A percentile compares a stretch with the other conserved stretches of the same genome.
Conservation (phyloP, 805 yeast genomes). For the Kazachstania viticola region DNA sequence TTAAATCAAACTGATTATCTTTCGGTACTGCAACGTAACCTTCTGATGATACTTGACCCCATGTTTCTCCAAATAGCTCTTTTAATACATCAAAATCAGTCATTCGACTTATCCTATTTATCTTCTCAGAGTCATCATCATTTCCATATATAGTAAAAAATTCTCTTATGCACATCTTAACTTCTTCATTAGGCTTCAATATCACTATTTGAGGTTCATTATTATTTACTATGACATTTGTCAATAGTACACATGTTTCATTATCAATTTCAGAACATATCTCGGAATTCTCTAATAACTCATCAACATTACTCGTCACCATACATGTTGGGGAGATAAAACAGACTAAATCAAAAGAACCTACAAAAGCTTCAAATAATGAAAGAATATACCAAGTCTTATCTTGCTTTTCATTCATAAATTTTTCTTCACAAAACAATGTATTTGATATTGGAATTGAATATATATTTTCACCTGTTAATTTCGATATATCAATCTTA, state of each 20-base stretch:
- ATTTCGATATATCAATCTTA: slow-evolving; percentile 8
- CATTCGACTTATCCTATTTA: slow-evolving; percentile 7
- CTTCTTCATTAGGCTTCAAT: slow-evolving; percentile 21
- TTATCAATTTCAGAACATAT: slow-evolving; percentile 24
- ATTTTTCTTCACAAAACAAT: background rate
- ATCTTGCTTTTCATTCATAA: background rate
- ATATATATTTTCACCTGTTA: slow-evolving; percentile 4
- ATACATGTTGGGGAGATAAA: slow-evolving; percentile 23
- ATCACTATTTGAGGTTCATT: slow-evolving; percentile 14
- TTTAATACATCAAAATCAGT: slow-evolving; percentile 16
- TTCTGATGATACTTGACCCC: slow-evolving; percentile 21
- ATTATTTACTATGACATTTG: slow-evolving; percentile 10
- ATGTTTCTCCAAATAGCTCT: slow-evolving; percentile 22
- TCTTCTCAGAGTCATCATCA: slow-evolving; percentile 9
- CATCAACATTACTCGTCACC: slow-evolving; percentile 22
- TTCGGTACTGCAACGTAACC: slow-evolving; percentile 8
- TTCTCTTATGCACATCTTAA: slow-evolving; percentile 24
- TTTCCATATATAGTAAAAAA: slow-evolving; percentile 23
- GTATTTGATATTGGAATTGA: slow-evolving; percentile 3
- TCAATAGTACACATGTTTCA: slow-evolving; percentile 25
- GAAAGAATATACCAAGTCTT: slow-evolving; percentile 11
- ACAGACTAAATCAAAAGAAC: slow-evolving; percentile 20
- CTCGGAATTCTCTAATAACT: slow-evolving; percentile 16
- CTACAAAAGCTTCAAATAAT: slow-evolving; percentile 14
- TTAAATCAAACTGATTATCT: slow-evolving; percentile 1